Evolutionary conservation across 108 stramenopile genomes (phyloP).

Genomic region (Nannochloropsis gaditana): DNA sequence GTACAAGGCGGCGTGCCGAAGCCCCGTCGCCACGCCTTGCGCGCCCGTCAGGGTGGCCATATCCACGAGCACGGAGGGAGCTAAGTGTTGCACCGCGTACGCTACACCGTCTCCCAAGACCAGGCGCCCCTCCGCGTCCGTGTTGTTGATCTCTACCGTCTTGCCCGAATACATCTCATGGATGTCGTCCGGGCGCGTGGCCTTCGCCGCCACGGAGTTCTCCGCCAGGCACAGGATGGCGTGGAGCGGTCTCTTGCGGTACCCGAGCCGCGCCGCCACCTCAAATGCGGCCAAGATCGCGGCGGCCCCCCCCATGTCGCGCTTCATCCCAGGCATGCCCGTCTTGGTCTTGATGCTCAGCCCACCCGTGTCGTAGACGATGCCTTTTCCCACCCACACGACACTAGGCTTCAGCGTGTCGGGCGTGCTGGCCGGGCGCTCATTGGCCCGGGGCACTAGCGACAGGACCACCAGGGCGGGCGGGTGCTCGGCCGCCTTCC

Average conservation of each 20-base stretch:
- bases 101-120: conserved; percentile 73
- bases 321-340: conserved; percentile 83
- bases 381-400: conserved; percentile 76
- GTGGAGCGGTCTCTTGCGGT: conserved; percentile 47
- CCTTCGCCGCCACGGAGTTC: conserved; percentile 66
- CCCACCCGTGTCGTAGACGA: conserved; percentile 74
- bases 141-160: conserved; percentile 83
- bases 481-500: conserved; percentile 69
- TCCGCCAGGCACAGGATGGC: conserved; percentile 71
- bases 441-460: conserved; percentile 44
- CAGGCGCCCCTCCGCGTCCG: conserved; percentile 76
- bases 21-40: conserved; percentile 72
- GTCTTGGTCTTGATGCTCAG: conserved; percentile 59
- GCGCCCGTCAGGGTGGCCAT: conserved; percentile 86
- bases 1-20: conserved; percentile 68
- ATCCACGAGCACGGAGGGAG: conserved; percentile 64
- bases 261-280: conserved; percentile 55
- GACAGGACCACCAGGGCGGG: conserved; percentile 69
- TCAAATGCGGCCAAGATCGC: conserved; percentile 70
- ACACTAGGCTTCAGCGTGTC: conserved; percentile 38
- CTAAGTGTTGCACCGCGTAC: conserved; percentile 64
- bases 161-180: conserved; percentile 69
- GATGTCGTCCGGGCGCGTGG: conserved; percentile 78
- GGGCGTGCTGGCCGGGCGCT: neutral
- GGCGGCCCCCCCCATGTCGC: conserved; percentile 75